phyloP scores from a whole-genome alignment of 805 yeast species.

The Kodamaea nitidulidarum region DNA sequence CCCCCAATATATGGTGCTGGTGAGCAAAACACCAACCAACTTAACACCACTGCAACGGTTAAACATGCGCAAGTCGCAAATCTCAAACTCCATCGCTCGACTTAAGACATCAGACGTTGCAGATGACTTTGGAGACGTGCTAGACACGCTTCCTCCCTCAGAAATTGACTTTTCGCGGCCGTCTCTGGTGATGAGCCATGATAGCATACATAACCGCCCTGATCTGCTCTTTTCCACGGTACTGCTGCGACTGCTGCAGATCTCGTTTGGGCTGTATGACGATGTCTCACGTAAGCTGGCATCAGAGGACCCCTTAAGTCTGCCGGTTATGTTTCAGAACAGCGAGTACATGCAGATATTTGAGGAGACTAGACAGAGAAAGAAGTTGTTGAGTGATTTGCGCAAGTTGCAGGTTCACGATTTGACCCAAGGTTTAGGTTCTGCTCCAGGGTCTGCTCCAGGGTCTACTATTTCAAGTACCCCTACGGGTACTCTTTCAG shows the following conservation, averaged over 20 bases:
- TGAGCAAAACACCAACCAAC: conserved; percentile 22
- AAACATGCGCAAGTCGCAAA: conserved; percentile 21
- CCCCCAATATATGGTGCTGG: conserved; percentile 16
- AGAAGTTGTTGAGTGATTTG: conserved; percentile 19
- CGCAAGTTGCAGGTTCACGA: conserved; percentile 9
- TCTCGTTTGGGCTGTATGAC: conserved; percentile 8
- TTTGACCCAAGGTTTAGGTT: too few species aligned
- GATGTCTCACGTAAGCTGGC: conserved; percentile 9
- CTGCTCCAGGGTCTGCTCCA: too few species aligned
- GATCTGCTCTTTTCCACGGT: conserved; percentile 6
- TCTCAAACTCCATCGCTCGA: conserved; percentile 22
- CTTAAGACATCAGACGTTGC: conserved; percentile 13
- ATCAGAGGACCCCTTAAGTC: conserved; percentile 7
- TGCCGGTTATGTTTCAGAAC: conserved; percentile 23
- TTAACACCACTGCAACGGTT: conserved; percentile 31
- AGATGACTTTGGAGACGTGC: neutral
- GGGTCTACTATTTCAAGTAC: too few species aligned
- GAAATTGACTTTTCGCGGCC: conserved; percentile 35
- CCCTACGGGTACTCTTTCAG: too few species aligned
- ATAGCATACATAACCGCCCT: conserved; percentile 12
- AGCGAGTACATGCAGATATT: conserved; percentile 21
- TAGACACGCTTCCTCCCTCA: conserved; percentile 9
- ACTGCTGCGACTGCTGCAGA: conserved; percentile 9
- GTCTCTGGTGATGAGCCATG: conserved; percentile 42
- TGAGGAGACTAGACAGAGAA: conserved; percentile 23